Percentiles rank a stretch among this genome's conserved stretches.
Conservation (phyloP, 1,284 basidiomycete species). For the Cutaneotrichosporon daszewskae region DNA sequence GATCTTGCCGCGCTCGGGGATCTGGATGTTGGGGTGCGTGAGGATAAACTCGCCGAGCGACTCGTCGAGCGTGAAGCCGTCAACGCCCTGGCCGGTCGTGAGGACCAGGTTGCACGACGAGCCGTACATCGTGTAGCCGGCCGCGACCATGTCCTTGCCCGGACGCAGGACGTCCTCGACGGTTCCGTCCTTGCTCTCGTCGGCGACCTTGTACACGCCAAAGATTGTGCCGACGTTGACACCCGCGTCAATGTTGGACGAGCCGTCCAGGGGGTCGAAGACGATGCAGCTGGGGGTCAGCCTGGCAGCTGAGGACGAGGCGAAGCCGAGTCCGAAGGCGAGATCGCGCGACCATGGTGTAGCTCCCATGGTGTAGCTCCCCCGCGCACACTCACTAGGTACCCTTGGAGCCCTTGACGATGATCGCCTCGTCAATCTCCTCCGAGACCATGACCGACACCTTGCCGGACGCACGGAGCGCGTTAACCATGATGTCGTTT, state of each 20-base stretch:
- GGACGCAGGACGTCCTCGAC: constrained; percentile 86
- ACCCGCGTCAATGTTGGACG: constrained; percentile 99
- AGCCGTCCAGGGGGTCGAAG: constrained; percentile 97
- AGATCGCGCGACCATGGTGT: too few species aligned
- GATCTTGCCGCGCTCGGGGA: constrained; percentile 93
- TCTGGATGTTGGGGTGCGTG: constrained; percentile 93
- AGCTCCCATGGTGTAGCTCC: background rate
- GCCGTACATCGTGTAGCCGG: constrained; percentile 97
- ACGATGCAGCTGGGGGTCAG: constrained; percentile 66
- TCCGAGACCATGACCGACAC: constrained; percentile 95
- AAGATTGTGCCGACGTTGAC: constrained; percentile 99
- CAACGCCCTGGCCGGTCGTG: constrained; percentile 90
- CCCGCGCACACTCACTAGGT: constrained; percentile 55
- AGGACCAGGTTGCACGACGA: constrained; percentile 97
- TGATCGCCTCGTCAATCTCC: constrained; percentile 80
- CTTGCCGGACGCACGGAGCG: constrained; percentile 87
- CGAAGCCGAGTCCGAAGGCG: background rate
- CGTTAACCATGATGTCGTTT: constrained; percentile 99
- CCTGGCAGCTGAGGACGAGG: background rate
- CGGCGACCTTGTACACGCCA: constrained; percentile 81
- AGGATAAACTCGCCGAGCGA: constrained; percentile 96
- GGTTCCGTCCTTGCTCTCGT: constrained; percentile 64
- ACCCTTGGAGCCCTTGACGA: constrained; percentile 61
- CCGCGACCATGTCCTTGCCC: constrained; percentile 95
- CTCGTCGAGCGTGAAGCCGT: constrained; percentile 97